phyloP scores from a whole-genome alignment of 2,329 filamentous ascomycete species.

The Cladorrhinum sp. region DNA sequence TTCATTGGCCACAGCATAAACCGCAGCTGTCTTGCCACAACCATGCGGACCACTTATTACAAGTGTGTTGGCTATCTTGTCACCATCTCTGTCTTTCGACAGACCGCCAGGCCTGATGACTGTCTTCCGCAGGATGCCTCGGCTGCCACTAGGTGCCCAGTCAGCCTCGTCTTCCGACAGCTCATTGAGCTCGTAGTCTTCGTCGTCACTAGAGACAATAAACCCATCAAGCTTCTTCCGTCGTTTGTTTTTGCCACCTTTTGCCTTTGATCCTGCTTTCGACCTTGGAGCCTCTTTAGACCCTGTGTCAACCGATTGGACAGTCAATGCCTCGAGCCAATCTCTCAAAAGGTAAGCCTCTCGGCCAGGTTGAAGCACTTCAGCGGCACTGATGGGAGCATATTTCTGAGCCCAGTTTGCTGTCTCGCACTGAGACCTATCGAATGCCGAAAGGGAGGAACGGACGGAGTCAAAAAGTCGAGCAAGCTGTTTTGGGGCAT shows the following conservation, averaged over 20 bases:
- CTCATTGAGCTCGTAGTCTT: slow-evolving; percentile 66
- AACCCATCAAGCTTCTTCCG: slow-evolving; percentile 77
- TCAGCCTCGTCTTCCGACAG: slow-evolving; percentile 59
- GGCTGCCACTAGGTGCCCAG: slow-evolving; percentile 38
- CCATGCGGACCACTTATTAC: slow-evolving; percentile 86
- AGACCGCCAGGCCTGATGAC: slow-evolving; percentile 48
- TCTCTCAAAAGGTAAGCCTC: slow-evolving; percentile 71
- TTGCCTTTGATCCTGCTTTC: slow-evolving; percentile 29
- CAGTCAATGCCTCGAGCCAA: slow-evolving; percentile 75
- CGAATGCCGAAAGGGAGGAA: slow-evolving; percentile 71
- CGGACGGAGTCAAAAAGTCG: slow-evolving; percentile 58
- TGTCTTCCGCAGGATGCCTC: slow-evolving; percentile 47
- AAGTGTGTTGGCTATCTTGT: slow-evolving; percentile 69
- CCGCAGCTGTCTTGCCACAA: slow-evolving; percentile 88
- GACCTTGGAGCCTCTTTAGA: slow-evolving; percentile 35
- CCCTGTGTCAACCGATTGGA: slow-evolving; percentile 71
- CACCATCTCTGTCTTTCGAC: slow-evolving; percentile 41
- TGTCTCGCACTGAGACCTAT: slow-evolving; percentile 71
- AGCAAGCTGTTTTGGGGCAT: slow-evolving; percentile 50
- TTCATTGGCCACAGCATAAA: slow-evolving; percentile 89
- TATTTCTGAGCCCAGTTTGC: slow-evolving; percentile 82
- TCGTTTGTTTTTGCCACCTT: slow-evolving; percentile 61
- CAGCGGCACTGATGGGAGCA: slow-evolving; percentile 62
- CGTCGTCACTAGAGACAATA: slow-evolving; percentile 74
- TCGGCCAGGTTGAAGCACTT: slow-evolving; percentile 71